These are phyloP conservation scores for Silene latifolia DNA, from an alignment of 148 eudicot genomes.

Conservation along the genomic window DNA sequence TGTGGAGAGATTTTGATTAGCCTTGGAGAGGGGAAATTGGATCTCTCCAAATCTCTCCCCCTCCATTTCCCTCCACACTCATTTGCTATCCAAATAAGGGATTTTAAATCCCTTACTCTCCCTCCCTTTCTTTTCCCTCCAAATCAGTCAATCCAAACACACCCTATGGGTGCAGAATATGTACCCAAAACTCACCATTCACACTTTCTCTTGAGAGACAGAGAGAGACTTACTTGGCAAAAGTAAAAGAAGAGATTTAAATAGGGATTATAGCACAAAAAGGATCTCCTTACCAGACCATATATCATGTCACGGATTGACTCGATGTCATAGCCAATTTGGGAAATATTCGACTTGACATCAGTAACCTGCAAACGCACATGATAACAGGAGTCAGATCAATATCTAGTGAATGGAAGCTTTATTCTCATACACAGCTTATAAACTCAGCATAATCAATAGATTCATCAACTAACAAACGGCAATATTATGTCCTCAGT, in stretches of 20 bases:
- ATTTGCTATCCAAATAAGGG: too few relatives aligned
- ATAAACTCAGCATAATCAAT: not conserved
- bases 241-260: not conserved
- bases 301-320: constrained; percentile 62
- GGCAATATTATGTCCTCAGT: not conserved
- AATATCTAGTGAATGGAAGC: not conserved
- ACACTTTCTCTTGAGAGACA: too few relatives aligned
- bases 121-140: too few relatives aligned
- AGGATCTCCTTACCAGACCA: constrained; percentile 58
- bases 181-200: too few relatives aligned
- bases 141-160: too few relatives aligned
- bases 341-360: constrained; percentile 61
- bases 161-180: too few relatives aligned
- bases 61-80: too few relatives aligned
- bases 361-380: constrained; percentile 58
- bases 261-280: not conserved
- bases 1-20: too few relatives aligned
- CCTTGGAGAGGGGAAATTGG: too few relatives aligned
- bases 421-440: not conserved
- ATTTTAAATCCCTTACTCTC: too few relatives aligned
- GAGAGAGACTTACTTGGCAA: too few relatives aligned
- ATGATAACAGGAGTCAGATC: constrained; percentile 17
- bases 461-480: not conserved
- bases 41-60: too few relatives aligned
- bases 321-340: constrained; percentile 75